A percentile compares a stretch with the other conserved stretches of the same genome.
Evolutionary conservation across 2,329 filamentous ascomycete genomes (phyloP).

Genomic region (Fusarium sp.): DNA sequence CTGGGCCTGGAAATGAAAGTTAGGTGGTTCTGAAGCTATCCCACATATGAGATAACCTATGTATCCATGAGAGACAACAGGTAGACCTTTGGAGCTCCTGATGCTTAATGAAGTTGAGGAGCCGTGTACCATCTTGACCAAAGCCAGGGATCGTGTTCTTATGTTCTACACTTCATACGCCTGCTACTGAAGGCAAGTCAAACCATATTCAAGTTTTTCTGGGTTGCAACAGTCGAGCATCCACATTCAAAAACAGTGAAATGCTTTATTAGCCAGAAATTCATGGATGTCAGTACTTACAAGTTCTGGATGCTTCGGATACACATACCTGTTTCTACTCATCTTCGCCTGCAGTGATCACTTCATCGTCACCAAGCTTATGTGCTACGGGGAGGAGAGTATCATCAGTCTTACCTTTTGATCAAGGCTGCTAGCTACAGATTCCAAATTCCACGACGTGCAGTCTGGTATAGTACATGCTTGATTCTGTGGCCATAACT

Average conservation of each 20-base stretch:
- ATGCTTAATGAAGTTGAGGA: accelerated
- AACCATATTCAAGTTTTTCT: not conserved
- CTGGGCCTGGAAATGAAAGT: accelerated
- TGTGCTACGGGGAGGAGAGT: not conserved
- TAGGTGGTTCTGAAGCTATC: not conserved
- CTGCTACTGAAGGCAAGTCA: not conserved
- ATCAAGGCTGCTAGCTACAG: not conserved
- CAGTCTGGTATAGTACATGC: not conserved
- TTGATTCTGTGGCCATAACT: not conserved
- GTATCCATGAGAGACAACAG: not conserved
- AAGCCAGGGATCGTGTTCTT: not conserved
- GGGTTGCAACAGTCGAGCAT: not conserved
- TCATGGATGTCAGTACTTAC: not conserved
- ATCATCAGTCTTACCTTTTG: not conserved
- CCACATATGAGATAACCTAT: not conserved
- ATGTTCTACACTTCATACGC: too few species aligned
- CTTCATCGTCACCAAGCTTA: not conserved
- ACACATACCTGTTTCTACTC: not conserved
- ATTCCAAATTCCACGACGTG: too few species aligned
- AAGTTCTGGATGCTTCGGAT: not conserved
- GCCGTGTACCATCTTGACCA: accelerated
- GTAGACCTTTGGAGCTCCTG: not conserved
- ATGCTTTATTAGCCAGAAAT: not conserved
- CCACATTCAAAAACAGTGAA: not conserved
- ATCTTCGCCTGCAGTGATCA: not conserved